phyloP scores from a whole-genome alignment of 352 stramenopile genomes.

The Globisporangium lucens region DNA sequence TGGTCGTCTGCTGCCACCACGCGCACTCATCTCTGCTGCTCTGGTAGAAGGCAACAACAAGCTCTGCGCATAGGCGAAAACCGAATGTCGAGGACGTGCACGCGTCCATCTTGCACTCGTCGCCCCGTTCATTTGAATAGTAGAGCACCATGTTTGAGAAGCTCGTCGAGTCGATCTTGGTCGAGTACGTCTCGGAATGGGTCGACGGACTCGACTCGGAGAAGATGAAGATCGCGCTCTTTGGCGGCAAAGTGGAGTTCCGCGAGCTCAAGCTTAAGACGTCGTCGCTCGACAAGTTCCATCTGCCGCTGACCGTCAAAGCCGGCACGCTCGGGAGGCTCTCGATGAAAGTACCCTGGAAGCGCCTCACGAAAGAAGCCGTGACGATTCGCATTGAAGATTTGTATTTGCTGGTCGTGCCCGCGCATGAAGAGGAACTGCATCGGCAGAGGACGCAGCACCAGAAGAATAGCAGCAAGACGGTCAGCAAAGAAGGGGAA shows the following conservation, averaged over 20 bases:
- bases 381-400: slow-evolving; percentile 80
- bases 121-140: neutral
- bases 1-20: neutral
- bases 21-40: neutral
- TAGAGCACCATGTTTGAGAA: slow-evolving; percentile 74
- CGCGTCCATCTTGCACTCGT: neutral
- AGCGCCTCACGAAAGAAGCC: slow-evolving; percentile 71
- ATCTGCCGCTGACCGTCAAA: slow-evolving; percentile 77
- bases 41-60: neutral
- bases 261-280: slow-evolving; percentile 70
- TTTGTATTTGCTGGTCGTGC: slow-evolving; percentile 70
- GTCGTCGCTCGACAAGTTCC: slow-evolving; percentile 70
- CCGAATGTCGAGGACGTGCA: neutral
- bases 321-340: slow-evolving; percentile 60
- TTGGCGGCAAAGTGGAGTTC: slow-evolving; percentile 82
- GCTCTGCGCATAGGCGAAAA: neutral
- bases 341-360: slow-evolving; percentile 84
- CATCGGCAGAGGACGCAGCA: slow-evolving; percentile 25
- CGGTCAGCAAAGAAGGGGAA: slow-evolving; percentile 16
- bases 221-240: slow-evolving; percentile 87
- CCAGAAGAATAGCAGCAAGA: slow-evolving; percentile 6
- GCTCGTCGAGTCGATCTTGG: slow-evolving; percentile 77
- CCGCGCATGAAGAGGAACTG: slow-evolving; percentile 55
- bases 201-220: slow-evolving; percentile 80
- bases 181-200: slow-evolving; percentile 87